A percentile compares a stretch with the other conserved stretches of the same genome.
Evolutionary conservation across 1,284 basidiomycete genomes (phyloP).

Genomic region (Marasmius fiardii): DNA sequence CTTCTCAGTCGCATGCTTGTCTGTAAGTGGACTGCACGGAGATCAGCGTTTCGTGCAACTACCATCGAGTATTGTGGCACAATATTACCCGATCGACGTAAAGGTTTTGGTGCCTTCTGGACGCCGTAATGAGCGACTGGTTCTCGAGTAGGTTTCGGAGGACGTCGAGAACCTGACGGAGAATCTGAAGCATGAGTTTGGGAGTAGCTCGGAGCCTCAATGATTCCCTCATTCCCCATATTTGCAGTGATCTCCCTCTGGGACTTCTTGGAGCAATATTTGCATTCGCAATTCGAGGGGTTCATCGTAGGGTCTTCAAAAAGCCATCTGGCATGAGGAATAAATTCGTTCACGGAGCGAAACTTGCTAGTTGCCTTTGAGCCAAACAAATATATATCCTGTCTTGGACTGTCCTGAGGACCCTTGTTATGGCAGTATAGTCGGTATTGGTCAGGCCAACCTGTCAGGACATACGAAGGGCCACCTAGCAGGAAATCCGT

Average conservation of each 20-base stretch:
- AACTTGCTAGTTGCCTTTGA: slow-evolving; percentile 46
- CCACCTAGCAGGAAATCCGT: slow-evolving; percentile 35
- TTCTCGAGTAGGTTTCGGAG: slow-evolving; percentile 7
- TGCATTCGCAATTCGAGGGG: slow-evolving; percentile 61
- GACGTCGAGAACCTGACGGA: background rate
- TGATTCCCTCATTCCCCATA: slow-evolving; percentile 43
- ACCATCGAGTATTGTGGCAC: slow-evolving; percentile 49
- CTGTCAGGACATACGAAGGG: slow-evolving; percentile 54
- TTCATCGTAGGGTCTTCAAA: slow-evolving; percentile 49
- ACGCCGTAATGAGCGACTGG: slow-evolving; percentile 48
- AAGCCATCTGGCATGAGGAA: slow-evolving; percentile 80
- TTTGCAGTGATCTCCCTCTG: slow-evolving; percentile 66
- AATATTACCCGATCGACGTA: slow-evolving; percentile 26
- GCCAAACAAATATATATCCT: slow-evolving; percentile 76
- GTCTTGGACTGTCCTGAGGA: slow-evolving; percentile 45
- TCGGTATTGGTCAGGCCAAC: slow-evolving; percentile 66
- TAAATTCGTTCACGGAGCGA: slow-evolving; percentile 77
- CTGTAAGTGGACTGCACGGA: slow-evolving; percentile 46
- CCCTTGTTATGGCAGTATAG: slow-evolving; percentile 77
- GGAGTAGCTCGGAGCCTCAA: slow-evolving; percentile 21
- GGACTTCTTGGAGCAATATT: slow-evolving; percentile 69
- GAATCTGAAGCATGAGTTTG: slow-evolving; percentile 1
- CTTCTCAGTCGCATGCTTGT: slow-evolving; percentile 40
- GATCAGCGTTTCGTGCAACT: slow-evolving; percentile 57
- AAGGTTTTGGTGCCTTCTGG: slow-evolving; percentile 44